Base-by-base conservation (phyloP, 805 yeast genomes). In the Candida patagonica region DNA sequence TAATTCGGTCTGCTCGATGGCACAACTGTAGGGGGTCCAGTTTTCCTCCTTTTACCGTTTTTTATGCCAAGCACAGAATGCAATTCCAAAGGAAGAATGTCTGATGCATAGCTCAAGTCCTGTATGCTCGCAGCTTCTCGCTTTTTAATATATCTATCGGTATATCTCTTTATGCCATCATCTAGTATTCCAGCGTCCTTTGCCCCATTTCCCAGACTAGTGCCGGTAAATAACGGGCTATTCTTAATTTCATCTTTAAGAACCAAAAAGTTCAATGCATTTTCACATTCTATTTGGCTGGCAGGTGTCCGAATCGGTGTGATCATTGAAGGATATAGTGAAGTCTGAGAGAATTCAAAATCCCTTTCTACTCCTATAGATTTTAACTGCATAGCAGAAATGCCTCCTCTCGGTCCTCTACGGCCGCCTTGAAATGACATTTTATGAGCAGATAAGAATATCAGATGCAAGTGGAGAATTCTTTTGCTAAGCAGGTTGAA, bases 101-200 rank as follows among this genome's bases (percentile, higher is more conserved):
- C 76, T 6, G 75, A 52, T 8, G 42, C 71, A 56, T 78, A 84
- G 1, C 94, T 94, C 61, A 82, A 87, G 39, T 81, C 87, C 45
- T 78, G 80, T 6, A 80, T 72, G 2, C 88, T 77, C 38, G 79
- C 70, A 1, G 86, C 85, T 52, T 73, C 76, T 41, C 83, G 71
- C 50, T 75, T 76, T 56, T 80, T 80, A 47, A 79, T 65, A 60
- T 83, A 88, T 56, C 68, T 70, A 59, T 88, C 96, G 2, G 94
- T 76, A 55, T 85, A 85, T 51, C 96, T 70, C 54, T 78, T 74
- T 31, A 88, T 71, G 1, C 89, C 87, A 55, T 84, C 95, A 40
- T 68, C 38, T 3, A 42, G 25, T 22, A 39, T 30, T 15, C 48
- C 55, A 3, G 44, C 30, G 30, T 51, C 54, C 8, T 51, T 43